Percentiles rank a stretch among this genome's conserved stretches.
Evolutionary conservation across 2,329 filamentous ascomycete species (phyloP).

Genomic region (Paecilomyces niveus): DNA sequence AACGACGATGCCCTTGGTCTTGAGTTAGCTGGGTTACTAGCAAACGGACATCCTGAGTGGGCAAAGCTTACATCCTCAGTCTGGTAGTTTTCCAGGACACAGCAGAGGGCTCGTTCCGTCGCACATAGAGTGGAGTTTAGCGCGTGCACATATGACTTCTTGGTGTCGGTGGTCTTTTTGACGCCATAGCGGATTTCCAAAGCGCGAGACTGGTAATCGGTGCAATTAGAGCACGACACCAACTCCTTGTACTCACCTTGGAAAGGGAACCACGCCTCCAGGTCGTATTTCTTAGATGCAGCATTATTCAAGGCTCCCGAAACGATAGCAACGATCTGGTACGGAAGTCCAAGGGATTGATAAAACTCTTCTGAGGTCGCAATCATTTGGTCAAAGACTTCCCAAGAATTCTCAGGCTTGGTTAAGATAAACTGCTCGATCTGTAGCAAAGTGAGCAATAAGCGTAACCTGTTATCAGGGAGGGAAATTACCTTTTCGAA

Average conservation of each 20-base stretch:
- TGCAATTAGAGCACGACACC: constrained; percentile 96
- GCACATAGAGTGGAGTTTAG: constrained; percentile 86
- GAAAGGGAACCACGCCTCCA: constrained; percentile 95
- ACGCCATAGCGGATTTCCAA: constrained; percentile 86
- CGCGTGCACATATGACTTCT: constrained; percentile 92
- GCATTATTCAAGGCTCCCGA: constrained; percentile 93
- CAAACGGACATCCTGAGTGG: neutral
- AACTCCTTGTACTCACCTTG: constrained; percentile 98
- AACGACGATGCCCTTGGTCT: constrained; percentile 63
- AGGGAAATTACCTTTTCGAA: constrained; percentile 68
- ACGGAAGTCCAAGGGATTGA: constrained; percentile 78
- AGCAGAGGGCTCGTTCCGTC: constrained; percentile 87
- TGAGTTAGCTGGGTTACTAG: constrained; percentile 10
- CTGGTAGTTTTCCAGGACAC: constrained; percentile 95
- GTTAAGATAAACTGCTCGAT: constrained; percentile 74
- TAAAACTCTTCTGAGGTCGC: constrained; percentile 88
- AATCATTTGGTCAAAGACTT: constrained; percentile 92
- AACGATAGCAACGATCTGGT: constrained; percentile 88
- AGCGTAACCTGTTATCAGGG: neutral
- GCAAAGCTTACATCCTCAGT: constrained; percentile 61
- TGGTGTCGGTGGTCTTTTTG: constrained; percentile 75
- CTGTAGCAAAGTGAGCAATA: constrained; percentile 24
- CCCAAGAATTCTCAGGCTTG: constrained; percentile 86
- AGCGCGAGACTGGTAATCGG: constrained; percentile 90
- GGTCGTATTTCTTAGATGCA: constrained; percentile 84